phyloP scores from a whole-genome alignment of 179 eudicot species.

The Actinidia polygama region DNA sequence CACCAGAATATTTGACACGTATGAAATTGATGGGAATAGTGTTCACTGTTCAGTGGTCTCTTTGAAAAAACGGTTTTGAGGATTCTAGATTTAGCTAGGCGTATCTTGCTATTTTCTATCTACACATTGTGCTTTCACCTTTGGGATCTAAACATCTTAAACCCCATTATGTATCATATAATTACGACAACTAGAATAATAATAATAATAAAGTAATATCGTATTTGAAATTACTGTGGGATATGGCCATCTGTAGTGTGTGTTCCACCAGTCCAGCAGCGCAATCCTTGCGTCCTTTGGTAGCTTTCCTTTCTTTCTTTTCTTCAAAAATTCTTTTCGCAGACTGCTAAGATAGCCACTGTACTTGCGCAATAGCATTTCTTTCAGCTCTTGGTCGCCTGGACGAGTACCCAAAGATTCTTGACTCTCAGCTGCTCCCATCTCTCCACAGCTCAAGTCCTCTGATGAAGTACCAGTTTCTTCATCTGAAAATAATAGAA shows the following conservation, averaged over 20 bases:
- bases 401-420: conserved; percentile 27
- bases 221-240: conserved; percentile 67
- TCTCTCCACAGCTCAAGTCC: conserved; percentile 40
- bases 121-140: not conserved
- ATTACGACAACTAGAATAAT: not conserved
- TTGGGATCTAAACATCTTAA: conserved; percentile 7
- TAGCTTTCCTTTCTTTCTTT: conserved; percentile 88
- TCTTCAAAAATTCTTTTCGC: conserved; percentile 79
- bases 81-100: not conserved
- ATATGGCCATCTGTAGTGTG: conserved; percentile 93
- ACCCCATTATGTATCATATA: not conserved
- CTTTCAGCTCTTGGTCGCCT: conserved; percentile 41
- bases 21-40: not conserved
- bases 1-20: not conserved
- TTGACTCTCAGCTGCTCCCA: conserved; percentile 35
- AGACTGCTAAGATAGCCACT: conserved; percentile 67
- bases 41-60: not conserved
- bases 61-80: not conserved
- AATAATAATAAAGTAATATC: not conserved
- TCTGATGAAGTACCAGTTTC: conserved; percentile 38
- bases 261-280: conserved; percentile 92
- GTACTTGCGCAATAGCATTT: conserved; percentile 46
- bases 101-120: conserved; percentile 9
- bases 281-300: conserved; percentile 81
- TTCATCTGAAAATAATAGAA: conserved; percentile 32